Conservation (phyloP, 495 filamentous ascomycete species). For the Podospora pseudocomata region DNA sequence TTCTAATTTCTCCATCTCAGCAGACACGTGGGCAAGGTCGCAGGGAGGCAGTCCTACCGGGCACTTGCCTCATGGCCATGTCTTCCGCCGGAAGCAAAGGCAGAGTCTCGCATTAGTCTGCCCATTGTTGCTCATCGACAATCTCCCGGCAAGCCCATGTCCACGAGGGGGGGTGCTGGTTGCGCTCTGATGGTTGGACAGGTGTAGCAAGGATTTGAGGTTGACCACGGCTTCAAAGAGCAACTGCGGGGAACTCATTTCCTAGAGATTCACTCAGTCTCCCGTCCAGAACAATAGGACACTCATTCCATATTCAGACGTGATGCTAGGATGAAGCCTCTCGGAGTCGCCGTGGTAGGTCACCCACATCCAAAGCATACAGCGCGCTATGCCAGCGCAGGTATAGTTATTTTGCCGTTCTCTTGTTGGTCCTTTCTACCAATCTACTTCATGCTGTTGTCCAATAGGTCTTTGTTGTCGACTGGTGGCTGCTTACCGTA, state of each 20-base stretch:
- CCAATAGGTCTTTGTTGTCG: background rate
- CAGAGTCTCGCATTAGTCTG: background rate
- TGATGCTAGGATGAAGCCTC: background rate
- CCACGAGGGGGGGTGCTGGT: background rate
- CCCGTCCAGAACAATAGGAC: background rate
- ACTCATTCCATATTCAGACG: background rate
- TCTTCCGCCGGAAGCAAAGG: background rate
- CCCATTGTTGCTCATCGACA: background rate
- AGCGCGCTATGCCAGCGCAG: background rate
- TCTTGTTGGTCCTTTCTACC: background rate
- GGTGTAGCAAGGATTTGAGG: background rate
- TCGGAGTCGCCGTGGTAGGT: background rate
- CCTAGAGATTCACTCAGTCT: background rate
- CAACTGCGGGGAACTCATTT: background rate
- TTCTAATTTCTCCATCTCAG: background rate
- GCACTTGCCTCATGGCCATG: background rate
- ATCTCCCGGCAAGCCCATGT: background rate
- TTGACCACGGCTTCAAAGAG: background rate
- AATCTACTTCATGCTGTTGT: background rate
- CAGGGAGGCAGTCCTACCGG: slow-evolving; percentile 5
- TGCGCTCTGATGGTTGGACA: background rate
- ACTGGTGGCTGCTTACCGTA: background rate
- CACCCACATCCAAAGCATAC: background rate
- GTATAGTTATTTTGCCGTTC: too few relatives aligned
- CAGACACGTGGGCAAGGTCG: background rate